Evolutionary conservation across 352 stramenopile genomes (phyloP).

Genomic region (Lagenidium giganteum): DNA sequence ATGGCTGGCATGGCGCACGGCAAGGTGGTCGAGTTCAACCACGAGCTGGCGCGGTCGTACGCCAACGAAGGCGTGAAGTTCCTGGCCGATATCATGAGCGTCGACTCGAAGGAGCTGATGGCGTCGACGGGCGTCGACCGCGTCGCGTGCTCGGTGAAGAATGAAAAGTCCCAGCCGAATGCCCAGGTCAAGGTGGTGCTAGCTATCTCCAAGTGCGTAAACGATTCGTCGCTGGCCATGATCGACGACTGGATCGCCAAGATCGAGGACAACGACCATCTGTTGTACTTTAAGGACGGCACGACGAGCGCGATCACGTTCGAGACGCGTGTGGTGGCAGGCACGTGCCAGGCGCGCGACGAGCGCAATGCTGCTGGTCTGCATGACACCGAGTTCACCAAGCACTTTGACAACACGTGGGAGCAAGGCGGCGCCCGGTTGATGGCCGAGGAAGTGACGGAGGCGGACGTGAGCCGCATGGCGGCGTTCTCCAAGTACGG

Average conservation of each 20-base stretch:
- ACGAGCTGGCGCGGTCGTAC: too few relatives aligned
- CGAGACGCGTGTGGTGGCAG: conserved; percentile 35
- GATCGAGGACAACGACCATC: conserved; percentile 7
- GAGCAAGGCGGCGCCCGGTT: conserved; percentile 8
- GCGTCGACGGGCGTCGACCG: background rate
- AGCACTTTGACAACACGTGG: conserved; percentile 21
- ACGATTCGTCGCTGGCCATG: conserved; percentile 17
- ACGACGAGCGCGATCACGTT: conserved; percentile 23
- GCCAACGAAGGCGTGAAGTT: too few relatives aligned
- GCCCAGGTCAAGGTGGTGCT: conserved; percentile 27
- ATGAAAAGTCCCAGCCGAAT: conserved; percentile 5
- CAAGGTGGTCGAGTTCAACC: too few relatives aligned
- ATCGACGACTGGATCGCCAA: conserved; percentile 14
- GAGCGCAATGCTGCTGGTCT: conserved; percentile 20
- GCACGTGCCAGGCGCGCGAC: conserved; percentile 24
- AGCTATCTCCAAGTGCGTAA: conserved; percentile 42
- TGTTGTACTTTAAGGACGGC: conserved; percentile 9
- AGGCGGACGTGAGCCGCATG: conserved; percentile 24
- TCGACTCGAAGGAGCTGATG: too few relatives aligned
- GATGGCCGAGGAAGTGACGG: conserved; percentile 10
- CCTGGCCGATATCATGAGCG: too few relatives aligned
- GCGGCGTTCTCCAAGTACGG: conserved; percentile 30
- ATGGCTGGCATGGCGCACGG: too few relatives aligned
- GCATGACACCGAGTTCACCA: conserved; percentile 21
- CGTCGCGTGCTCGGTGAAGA: too few relatives aligned